Conservation (phyloP, 2,329 filamentous ascomycete species). For the Cytospora piceicola region DNA sequence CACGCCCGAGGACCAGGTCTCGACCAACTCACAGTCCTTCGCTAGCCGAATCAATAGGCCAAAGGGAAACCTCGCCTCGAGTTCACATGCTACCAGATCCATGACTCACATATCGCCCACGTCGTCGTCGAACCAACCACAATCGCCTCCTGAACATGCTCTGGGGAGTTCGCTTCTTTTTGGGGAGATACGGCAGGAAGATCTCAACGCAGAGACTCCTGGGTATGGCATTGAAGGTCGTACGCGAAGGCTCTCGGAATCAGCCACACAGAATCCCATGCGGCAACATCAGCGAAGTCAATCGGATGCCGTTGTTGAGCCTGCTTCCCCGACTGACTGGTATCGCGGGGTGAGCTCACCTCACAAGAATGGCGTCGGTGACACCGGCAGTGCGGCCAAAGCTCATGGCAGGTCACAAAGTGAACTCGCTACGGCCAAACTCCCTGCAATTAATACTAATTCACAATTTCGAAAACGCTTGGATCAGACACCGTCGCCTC, state of each 20-base stretch:
- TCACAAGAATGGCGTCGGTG: slow-evolving; percentile 32
- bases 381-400: slow-evolving; percentile 40
- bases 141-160: slow-evolving; percentile 38
- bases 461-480: slow-evolving; percentile 21
- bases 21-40: slow-evolving; percentile 61
- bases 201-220: slow-evolving; percentile 54
- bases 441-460: slow-evolving; percentile 22
- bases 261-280: slow-evolving; percentile 61
- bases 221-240: slow-evolving; percentile 65
- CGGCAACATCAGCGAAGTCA: slow-evolving; percentile 55
- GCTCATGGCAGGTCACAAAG: slow-evolving; percentile 60
- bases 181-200: slow-evolving; percentile 71
- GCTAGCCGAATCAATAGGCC: slow-evolving; percentile 63
- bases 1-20: slow-evolving; percentile 54
- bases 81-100: slow-evolving; percentile 48
- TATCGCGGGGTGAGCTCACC: slow-evolving; percentile 50
- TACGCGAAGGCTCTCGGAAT: slow-evolving; percentile 70
- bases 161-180: slow-evolving; percentile 63
- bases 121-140: slow-evolving; percentile 36
- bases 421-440: slow-evolving; percentile 53
- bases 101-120: slow-evolving; percentile 47
- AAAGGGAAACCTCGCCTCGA: slow-evolving; percentile 43
- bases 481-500: slow-evolving; percentile 36
- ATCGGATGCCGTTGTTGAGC: slow-evolving; percentile 61
- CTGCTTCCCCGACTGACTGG: slow-evolving; percentile 69